Conservation (phyloP, 2,329 filamentous ascomycete species). For the Neurospora sp. region DNA sequence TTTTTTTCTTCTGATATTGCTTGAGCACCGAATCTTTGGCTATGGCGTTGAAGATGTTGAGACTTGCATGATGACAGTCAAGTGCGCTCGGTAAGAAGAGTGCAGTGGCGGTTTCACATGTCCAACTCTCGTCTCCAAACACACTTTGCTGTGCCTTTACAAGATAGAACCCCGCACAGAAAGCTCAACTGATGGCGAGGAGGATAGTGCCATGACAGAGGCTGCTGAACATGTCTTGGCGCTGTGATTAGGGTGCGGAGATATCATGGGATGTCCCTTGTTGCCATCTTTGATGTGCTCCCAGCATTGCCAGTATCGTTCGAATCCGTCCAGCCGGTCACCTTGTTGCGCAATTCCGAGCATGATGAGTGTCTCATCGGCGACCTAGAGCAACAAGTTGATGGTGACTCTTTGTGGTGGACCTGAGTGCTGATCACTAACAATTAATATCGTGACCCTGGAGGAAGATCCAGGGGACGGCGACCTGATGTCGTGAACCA, state of each 20-base stretch:
- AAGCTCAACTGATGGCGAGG: neutral
- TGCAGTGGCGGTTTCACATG: neutral
- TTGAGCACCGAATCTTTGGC: neutral
- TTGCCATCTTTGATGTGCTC: neutral
- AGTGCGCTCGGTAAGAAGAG: neutral
- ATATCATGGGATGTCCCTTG: neutral
- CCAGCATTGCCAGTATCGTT: neutral
- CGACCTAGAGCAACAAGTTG: neutral
- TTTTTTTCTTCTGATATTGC: neutral
- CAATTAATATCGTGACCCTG: neutral
- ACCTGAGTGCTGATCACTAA: neutral
- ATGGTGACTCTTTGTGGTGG: neutral
- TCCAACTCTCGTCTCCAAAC: neutral
- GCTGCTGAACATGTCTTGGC: neutral
- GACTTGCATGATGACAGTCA: neutral
- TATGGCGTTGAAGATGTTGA: neutral
- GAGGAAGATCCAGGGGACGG: neutral
- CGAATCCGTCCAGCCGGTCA: neutral
- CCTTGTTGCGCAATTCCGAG: neutral
- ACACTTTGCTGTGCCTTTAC: neutral
- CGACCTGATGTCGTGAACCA: neutral
- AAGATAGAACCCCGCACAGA: neutral
- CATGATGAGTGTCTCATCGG: neutral
- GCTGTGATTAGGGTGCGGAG: neutral
- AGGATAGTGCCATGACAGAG: neutral